Base-by-base conservation (phyloP, 2,329 filamentous ascomycete genomes). In the Aspergillus spinulosporus region DNA sequence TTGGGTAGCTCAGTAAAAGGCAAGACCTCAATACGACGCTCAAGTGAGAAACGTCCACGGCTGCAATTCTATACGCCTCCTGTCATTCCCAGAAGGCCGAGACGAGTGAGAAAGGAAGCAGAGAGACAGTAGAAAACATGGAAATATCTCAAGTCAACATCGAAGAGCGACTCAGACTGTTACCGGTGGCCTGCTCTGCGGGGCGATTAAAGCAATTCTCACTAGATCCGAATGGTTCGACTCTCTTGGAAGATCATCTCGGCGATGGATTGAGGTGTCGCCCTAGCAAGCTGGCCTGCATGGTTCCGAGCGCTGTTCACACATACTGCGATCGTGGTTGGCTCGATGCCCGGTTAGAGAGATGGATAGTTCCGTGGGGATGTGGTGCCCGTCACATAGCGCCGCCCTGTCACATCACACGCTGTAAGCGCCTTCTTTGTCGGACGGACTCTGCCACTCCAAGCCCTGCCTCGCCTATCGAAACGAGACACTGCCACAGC, bases 301-400 rank as follows among this genome's bases (percentile, higher is more conserved):
- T 53, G 44, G 34, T 43, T 26, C n/a, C 52, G 56, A 52, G 54
- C 43, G 31, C 45, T 31, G 31, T 62, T 58, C 60, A 59, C 57
- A 47, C 57, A 51, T 54, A 46, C 49, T 32, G 46, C 44, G 43
- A 51, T 39, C 40, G n/a, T 43, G 46, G 59, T 64, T 63, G 59
- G 62, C 49, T 49, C 56, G 46, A 36, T 43, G 58, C 54, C 45
- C 21, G 26, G 50, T 62, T 57, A 58, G 60, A 59, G 56, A 39
- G n/a, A 46, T 55, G 58, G 61, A 62, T 61, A 49, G 52, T 62
- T 45, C 57, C 50, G 59, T 60, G 54, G 57, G 50, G 50, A 60
- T 50, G 51, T 54, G 40, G 39, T 53, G 61, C 55, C 59, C 61
- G 54, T 65, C 63, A 65, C 63, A 65, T 57, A 36, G 29, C 61